phyloP scores from a whole-genome alignment of 176 grass and related monocot genomes.

The Tuctoria greenei region DNA sequence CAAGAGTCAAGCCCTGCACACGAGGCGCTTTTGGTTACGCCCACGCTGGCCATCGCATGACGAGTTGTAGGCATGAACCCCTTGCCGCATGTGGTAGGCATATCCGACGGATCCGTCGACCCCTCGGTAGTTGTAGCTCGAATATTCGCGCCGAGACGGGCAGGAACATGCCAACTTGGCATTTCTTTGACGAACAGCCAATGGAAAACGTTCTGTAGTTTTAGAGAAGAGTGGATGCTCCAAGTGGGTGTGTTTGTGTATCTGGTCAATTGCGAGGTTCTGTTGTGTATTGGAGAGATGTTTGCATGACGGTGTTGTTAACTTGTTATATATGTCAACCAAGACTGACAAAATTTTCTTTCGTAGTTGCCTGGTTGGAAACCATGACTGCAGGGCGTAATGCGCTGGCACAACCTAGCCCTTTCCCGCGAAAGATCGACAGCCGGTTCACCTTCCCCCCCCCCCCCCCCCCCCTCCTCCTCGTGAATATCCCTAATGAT shows the following conservation, averaged over 20 bases:
- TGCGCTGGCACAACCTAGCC: conserved; percentile 63
- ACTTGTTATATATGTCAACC: too few species aligned
- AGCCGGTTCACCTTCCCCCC: conserved; percentile 73
- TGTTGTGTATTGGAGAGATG: too few species aligned
- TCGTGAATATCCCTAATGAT: too few species aligned
- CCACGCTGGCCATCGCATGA: background rate
- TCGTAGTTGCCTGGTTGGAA: too few species aligned
- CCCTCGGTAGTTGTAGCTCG: background rate
- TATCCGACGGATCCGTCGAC: conserved; percentile 13
- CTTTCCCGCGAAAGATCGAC: conserved; percentile 54
- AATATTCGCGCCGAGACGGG: background rate
- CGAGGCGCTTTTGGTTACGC: background rate
- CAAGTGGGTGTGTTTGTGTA: too few species aligned
- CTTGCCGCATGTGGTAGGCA: background rate
- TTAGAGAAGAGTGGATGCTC: too few species aligned
- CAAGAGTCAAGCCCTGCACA: background rate
- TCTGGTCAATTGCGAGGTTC: too few species aligned
- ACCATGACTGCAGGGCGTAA: conserved; percentile 93
- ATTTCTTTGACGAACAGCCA: background rate
- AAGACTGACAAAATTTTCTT: too few species aligned
- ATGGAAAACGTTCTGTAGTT: background rate
- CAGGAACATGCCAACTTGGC: background rate
- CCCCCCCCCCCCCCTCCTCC: too few species aligned
- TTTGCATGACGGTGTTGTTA: too few species aligned
- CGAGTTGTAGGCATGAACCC: background rate